phyloP scores from a whole-genome alignment of 148 eudicot genomes.

The Rhododendron kiyosumense region DNA sequence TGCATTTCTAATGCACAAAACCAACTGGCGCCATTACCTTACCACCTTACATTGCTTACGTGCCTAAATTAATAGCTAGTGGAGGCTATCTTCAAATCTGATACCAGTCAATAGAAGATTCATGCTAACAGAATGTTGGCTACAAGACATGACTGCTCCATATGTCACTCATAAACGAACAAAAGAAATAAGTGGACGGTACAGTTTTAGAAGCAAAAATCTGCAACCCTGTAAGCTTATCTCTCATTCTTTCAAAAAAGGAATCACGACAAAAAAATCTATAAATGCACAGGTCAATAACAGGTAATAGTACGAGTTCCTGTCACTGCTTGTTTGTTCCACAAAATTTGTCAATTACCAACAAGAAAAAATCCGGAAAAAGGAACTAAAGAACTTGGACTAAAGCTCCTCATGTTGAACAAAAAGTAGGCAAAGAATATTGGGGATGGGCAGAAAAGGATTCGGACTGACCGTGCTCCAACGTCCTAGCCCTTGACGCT shows the following conservation, averaged over 20 bases:
- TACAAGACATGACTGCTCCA: no score
- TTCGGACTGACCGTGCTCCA: constrained; percentile 73
- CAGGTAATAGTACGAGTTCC: background rate
- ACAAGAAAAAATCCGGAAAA: background rate
- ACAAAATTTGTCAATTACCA: background rate
- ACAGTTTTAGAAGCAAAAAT: no score
- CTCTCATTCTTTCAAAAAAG: no score
- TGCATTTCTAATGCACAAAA: no score
- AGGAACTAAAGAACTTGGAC: background rate
- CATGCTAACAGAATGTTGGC: no score
- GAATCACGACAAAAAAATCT: no score
- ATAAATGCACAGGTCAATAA: background rate
- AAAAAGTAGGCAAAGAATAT: background rate
- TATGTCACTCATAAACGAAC: no score
- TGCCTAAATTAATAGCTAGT: background rate
- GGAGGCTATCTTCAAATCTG: background rate
- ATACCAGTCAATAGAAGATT: no score
- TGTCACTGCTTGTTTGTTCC: background rate
- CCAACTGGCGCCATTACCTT: background rate
- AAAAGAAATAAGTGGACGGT: no score
- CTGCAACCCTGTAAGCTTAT: no score
- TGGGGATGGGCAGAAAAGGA: background rate
- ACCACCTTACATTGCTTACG: background rate
- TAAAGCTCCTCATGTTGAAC: background rate
- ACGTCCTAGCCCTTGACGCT: constrained; percentile 70